Conservation (phyloP, 1,284 basidiomycete genomes). For the Lentinula novae-zelandiae region DNA sequence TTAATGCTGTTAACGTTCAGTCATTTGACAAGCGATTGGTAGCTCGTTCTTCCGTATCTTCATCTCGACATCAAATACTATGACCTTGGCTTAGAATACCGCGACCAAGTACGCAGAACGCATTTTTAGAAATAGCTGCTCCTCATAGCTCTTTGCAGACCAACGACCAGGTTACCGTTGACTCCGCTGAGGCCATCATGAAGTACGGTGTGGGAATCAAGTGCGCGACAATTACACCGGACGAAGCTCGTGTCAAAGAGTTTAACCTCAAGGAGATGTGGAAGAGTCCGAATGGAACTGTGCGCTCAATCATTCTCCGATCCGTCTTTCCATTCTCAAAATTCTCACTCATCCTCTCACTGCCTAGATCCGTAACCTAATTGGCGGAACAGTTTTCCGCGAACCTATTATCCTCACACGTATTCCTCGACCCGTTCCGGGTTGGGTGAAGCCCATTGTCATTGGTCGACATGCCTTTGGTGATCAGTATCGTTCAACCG, state of each 20-base stretch:
- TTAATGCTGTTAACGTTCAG: slow-evolving; percentile 1
- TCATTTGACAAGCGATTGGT: slow-evolving; percentile 7
- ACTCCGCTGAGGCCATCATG: slow-evolving; percentile 89
- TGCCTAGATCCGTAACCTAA: slow-evolving; percentile 86
- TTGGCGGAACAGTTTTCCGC: slow-evolving; percentile 97
- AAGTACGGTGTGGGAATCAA: slow-evolving; percentile 92
- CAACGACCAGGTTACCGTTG: slow-evolving; percentile 90
- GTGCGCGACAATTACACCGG: slow-evolving; percentile 98
- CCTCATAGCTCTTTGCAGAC: slow-evolving; percentile 50
- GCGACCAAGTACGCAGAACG: slow-evolving; percentile 66
- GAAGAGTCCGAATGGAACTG: slow-evolving; percentile 93
- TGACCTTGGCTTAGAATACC: slow-evolving; percentile 91
- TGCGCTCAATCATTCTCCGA: slow-evolving; percentile 32
- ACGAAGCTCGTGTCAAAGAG: slow-evolving; percentile 92
- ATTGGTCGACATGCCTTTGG: slow-evolving; percentile 98
- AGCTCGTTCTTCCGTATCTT: slow-evolving; percentile 95
- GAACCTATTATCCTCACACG: slow-evolving; percentile 93
- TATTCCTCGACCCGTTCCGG: slow-evolving; percentile 92
- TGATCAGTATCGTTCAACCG: slow-evolving; percentile 86
- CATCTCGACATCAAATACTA: slow-evolving; percentile 98
- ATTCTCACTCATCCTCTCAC: not conserved
- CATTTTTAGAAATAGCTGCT: not conserved
- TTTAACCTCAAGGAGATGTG: slow-evolving; percentile 99
- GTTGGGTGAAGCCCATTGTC: slow-evolving; percentile 95
- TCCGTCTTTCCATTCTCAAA: slow-evolving; percentile 11